Evolutionary conservation across 495 filamentous ascomycete species (phyloP).

Genomic region (Trichoderma reesei): DNA sequence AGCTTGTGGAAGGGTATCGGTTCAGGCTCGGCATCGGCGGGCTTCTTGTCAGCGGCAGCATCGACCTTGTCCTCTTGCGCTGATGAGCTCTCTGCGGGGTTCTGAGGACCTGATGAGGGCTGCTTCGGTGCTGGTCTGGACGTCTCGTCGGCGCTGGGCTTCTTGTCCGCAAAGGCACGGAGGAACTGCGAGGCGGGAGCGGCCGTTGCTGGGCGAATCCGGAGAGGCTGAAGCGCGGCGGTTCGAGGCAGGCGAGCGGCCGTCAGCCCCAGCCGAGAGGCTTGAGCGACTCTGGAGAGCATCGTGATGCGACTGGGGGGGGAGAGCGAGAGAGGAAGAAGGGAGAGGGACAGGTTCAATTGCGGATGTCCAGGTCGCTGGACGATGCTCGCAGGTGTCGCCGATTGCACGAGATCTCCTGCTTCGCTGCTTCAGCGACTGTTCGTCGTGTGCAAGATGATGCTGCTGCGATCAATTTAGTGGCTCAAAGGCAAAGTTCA

Average conservation of each 20-base stretch:
- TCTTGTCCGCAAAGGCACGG: slow-evolving; percentile 1
- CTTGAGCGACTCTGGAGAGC: slow-evolving; percentile 7
- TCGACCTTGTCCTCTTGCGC: not conserved
- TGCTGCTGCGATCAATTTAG: not conserved
- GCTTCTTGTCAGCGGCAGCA: not conserved
- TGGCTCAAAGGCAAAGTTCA: not conserved
- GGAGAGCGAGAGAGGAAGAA: not conserved
- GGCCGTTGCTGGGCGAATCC: not conserved
- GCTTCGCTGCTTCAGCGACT: not conserved
- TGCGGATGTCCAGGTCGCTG: slow-evolving; percentile 1
- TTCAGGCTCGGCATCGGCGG: slow-evolving; percentile 5
- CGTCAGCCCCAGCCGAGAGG: slow-evolving; percentile 6
- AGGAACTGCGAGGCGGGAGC: not conserved
- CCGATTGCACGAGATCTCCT: not conserved
- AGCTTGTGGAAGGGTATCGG: slow-evolving; percentile 43
- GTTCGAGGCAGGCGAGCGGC: slow-evolving; percentile 1
- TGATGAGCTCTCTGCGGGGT: not conserved
- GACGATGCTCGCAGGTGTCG: not conserved
- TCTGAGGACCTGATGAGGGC: not conserved
- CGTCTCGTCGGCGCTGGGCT: not conserved
- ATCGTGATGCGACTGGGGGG: not conserved
- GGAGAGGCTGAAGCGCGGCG: not conserved
- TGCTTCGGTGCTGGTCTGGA: not conserved
- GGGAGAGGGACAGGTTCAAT: not conserved
- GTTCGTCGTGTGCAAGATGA: not conserved